Percentiles rank a stretch among this genome's conserved stretches.
These are phyloP conservation scores for Chlorophyllum brunneum DNA, from an alignment of 768 basidiomycete genomes.

Conservation along the genomic window DNA sequence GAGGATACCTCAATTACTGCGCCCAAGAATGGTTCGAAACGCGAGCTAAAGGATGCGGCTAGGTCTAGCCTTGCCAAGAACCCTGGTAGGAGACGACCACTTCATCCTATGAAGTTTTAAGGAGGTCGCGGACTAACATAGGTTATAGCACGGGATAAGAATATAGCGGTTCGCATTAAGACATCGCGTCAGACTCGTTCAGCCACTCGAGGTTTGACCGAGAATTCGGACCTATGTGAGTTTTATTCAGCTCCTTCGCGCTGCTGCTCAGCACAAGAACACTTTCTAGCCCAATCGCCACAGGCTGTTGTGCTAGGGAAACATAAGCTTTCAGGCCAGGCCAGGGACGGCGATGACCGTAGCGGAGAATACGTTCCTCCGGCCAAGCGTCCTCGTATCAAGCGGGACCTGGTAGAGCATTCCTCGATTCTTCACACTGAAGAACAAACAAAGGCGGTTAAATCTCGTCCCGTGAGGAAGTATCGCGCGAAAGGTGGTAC, in stretches of 20 bases:
- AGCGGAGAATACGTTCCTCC: not conserved
- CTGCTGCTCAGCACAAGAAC: not conserved
- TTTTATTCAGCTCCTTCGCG: not conserved
- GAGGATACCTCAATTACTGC: not conserved
- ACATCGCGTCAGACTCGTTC: slow-evolving; percentile 1
- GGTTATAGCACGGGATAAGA: not conserved
- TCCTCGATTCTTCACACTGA: not conserved
- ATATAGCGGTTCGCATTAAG: not conserved
- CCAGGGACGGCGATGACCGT: not conserved
- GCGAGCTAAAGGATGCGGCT: too few species aligned
- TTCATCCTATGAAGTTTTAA: not conserved
- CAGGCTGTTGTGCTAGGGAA: not conserved
- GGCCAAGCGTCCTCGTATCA: slow-evolving; percentile 8
- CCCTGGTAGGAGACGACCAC: not conserved
- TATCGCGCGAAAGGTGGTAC: slow-evolving; percentile 29
- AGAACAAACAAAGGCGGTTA: not conserved
- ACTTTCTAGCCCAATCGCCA: not conserved
- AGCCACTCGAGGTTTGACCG: not conserved
- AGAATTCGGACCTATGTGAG: not conserved
- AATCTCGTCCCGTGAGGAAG: slow-evolving; percentile 22
- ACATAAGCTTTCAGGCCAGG: not conserved
- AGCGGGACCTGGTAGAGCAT: not conserved
- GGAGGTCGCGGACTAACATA: not conserved
- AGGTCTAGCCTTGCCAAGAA: too few species aligned
- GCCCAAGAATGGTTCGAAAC: too few species aligned